Evolutionary conservation across 2,329 filamentous ascomycete species (phyloP).

Genomic region (Tolypocladium ovalisporum): DNA sequence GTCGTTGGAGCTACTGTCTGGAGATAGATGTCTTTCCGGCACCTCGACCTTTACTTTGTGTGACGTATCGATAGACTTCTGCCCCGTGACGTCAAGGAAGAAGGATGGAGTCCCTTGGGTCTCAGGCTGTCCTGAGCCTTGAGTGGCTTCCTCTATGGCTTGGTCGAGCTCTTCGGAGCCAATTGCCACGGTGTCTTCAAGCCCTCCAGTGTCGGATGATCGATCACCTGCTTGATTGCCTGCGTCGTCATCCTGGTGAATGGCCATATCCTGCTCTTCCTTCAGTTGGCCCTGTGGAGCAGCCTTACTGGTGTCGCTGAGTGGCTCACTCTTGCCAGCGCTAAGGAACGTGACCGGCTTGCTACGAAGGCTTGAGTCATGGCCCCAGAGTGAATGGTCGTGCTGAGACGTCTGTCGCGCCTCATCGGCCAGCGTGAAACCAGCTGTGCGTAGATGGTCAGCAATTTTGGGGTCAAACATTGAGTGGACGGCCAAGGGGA

Average conservation of each 20-base stretch:
- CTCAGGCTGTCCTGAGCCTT: not conserved
- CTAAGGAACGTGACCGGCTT: constrained; percentile 43
- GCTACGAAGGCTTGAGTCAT: constrained; percentile 31
- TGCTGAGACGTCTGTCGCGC: constrained; percentile 37
- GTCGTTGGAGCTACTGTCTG: constrained; percentile 41
- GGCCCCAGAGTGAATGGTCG: constrained; percentile 27
- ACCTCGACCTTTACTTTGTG: constrained; percentile 1
- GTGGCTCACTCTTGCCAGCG: constrained; percentile 38
- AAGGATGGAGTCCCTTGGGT: constrained; percentile 11
- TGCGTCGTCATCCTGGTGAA: not conserved
- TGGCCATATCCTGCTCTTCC: not conserved
- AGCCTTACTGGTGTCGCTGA: constrained; percentile 27
- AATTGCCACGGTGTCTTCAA: not conserved
- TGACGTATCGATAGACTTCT: constrained; percentile 5
- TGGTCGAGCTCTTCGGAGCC: constrained; percentile 12
- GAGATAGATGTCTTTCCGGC: constrained; percentile 10
- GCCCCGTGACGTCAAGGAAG: constrained; percentile 25
- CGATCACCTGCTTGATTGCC: not conserved
- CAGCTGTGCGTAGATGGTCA: constrained; percentile 6
- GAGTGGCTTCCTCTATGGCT: constrained; percentile 2
- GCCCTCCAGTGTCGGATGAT: not conserved
- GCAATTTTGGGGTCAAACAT: not conserved
- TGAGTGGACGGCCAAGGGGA: not conserved
- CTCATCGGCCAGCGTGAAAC: constrained; percentile 30
- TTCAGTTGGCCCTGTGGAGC: not conserved